Base-by-base conservation (phyloP, 2,329 filamentous ascomycete species). In the Penicillium sp. region DNA sequence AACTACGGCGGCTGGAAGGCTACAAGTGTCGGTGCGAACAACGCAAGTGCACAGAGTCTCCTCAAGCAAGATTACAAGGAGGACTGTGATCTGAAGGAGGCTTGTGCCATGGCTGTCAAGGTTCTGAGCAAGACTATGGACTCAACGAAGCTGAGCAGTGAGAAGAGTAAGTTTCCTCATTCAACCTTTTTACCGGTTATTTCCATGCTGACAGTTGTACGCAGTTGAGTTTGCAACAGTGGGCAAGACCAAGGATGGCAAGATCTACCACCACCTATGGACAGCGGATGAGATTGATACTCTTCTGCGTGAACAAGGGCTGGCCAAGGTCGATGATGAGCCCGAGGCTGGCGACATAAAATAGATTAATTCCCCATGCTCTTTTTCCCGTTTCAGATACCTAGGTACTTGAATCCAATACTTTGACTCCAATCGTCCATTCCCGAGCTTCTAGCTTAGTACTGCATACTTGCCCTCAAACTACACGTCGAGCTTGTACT, bases 61-160 rank as follows among this genome's bases (percentile, higher is more conserved):
- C 78, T 99, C 75, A 99, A 99, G 85, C 94, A 99, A 77, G 94
- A 99, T 77, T 99, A 99, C 81, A 97, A 97, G 83, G 94, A 99
- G 79, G 92, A 97, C 67, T 97, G 92, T 76, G 89, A 91, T 63
- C 77, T 99, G 71, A 91, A 96, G 80, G 94, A 99, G 80, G 94
- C 95, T 4, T 99, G 94, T 74, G 92, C 89, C 51, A 89, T 97
- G 83, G 94, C 94, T 10, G 94, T 99, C 74, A 99, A 99, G 84
- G 94, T 99, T 60, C 79, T 99, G 63, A 97, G 94, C 84, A 99
- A 99, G 87, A 99, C 94, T 5, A 99, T 99, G 95, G 94, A 99
- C 76, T 96, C 92, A 52, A 97, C 93, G 51, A 99, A 97, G 83
- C 79, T 99, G 72, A 97, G 92, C 81, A 96, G 92, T 72, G 94